Base-by-base conservation (phyloP, 148 eudicot species). In the Chenopodium suecicum region DNA sequence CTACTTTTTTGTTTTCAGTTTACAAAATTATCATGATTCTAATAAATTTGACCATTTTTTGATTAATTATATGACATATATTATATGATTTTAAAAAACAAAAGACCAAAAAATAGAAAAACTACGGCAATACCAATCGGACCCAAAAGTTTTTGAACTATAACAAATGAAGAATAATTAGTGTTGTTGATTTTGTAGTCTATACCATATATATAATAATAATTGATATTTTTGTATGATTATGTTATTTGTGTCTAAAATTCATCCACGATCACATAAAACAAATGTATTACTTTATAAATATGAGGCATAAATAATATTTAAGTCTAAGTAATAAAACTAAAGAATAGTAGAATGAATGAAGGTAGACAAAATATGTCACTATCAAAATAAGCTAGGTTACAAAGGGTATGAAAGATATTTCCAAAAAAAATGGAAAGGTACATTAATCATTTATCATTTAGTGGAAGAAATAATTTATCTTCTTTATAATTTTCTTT, bases 281-380 rank as follows among this genome's bases (percentile, higher is more conserved):
- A 74, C 76, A 74, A 74, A 74, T 50, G 27, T 74, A 11, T 48
- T 27, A 50, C 37, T 48, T 48, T 74, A 48, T 25, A 23, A 41
- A 41, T 74, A 50, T 74, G 76, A 37, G 56, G 8, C 22, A 46
- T 25, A 71, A 71, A 13, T 22, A 73, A 73, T 41, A 73, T 9
- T 22, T 73, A 16, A 3, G 13, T 3, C 1, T 73, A 0, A 22
- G 4, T n/a, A 73, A 54, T 13, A 23, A n/a, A 48, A 41, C 5
- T 74, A 27, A 23, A 20, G 54, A 72, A 37, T 46, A 73, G 76
- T 73, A 73, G 31, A 31, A 25, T 73, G 9, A 74, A 74, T 48
- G 62, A 74, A 74, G 56, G 60, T 48, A 50, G 76, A 74, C 76
- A 48, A 74, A 74, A 74, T 19, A 27, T 4, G 37, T 74, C 76